Evolutionary conservation across 805 yeast species (phyloP).

Genomic region (Myxozyma melibiosi): DNA sequence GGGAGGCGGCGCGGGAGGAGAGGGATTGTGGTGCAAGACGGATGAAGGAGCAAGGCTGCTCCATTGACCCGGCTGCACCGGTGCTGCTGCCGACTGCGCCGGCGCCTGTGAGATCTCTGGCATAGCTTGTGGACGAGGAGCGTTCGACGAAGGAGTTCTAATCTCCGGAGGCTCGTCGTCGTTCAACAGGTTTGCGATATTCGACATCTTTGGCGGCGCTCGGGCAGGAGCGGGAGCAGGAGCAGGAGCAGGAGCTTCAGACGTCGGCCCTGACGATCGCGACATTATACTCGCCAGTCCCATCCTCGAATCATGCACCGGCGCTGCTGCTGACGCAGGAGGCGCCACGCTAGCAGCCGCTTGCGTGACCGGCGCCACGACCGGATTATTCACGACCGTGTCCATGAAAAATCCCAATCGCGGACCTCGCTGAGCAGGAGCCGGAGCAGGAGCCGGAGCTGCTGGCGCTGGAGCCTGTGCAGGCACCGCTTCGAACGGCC

Average conservation of each 20-base stretch:
- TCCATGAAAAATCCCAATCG: conserved; percentile 15
- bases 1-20: conserved; percentile 3
- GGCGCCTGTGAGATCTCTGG: background rate
- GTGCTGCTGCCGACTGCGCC: background rate
- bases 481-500: too few species aligned
- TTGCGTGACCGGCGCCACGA: background rate
- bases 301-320: conserved; percentile 7
- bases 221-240: conserved; percentile 3
- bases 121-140: conserved; percentile 1
- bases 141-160: conserved; percentile 3
- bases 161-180: conserved; percentile 1
- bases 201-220: conserved; percentile 23
- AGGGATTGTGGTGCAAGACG: background rate
- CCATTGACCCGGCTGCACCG: background rate
- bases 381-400: background rate
- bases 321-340: background rate
- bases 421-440: conserved; percentile 18
- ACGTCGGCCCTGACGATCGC: conserved; percentile 8
- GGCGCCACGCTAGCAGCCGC: conserved; percentile 7
- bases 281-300: conserved; percentile 8
- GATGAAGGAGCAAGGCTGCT: background rate
- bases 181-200: conserved; percentile 24
- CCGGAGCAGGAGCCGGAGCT: background rate
- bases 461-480: background rate
- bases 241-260: conserved; percentile 2